Percentiles rank a stretch among this genome's conserved stretches.
phyloP scores from a whole-genome alignment of 2,329 filamentous ascomycete genomes.

The Leptographium flavum region DNA sequence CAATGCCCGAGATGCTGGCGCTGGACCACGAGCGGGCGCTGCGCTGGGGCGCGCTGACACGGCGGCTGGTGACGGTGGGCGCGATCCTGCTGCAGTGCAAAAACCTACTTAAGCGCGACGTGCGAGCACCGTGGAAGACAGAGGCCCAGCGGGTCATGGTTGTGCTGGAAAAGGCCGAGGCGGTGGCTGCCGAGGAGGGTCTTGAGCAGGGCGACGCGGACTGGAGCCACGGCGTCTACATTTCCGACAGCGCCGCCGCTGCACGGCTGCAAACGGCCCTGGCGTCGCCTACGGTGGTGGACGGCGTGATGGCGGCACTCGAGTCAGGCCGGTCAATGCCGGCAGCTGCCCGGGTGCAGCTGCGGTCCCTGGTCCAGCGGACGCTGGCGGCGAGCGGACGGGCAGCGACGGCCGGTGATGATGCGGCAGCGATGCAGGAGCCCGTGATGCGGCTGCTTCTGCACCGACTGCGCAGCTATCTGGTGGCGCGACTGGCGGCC shows the following conservation, averaged over 20 bases:
- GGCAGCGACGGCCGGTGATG: slow-evolving; percentile 19
- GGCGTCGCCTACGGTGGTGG: slow-evolving; percentile 27
- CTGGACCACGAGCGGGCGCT: slow-evolving; percentile 53
- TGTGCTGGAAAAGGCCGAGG: slow-evolving; percentile 41
- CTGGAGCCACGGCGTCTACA: neutral
- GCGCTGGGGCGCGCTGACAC: slow-evolving; percentile 38
- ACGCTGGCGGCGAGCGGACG: slow-evolving; percentile 37
- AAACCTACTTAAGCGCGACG: slow-evolving; percentile 69
- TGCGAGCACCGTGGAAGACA: slow-evolving; percentile 61
- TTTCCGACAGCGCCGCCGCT: neutral
- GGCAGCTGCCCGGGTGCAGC: slow-evolving; percentile 42
- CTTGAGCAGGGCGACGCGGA: neutral
- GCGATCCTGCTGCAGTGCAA: slow-evolving; percentile 69
- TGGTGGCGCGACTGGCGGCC: slow-evolving; percentile 43
- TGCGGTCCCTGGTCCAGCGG: slow-evolving; percentile 42
- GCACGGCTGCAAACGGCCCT: neutral
- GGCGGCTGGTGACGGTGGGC: slow-evolving; percentile 57
- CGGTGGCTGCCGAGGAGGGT: slow-evolving; percentile 13
- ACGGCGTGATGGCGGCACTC: slow-evolving; percentile 48
- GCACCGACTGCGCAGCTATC: slow-evolving; percentile 50
- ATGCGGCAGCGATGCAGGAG: slow-evolving; percentile 24
- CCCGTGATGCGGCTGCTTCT: slow-evolving; percentile 53
- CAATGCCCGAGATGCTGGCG: slow-evolving; percentile 59
- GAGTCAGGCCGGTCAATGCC: slow-evolving; percentile 52
- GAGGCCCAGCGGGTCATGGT: slow-evolving; percentile 59